phyloP scores from a whole-genome alignment of 805 yeast genomes.

The Candida wancherniae region DNA sequence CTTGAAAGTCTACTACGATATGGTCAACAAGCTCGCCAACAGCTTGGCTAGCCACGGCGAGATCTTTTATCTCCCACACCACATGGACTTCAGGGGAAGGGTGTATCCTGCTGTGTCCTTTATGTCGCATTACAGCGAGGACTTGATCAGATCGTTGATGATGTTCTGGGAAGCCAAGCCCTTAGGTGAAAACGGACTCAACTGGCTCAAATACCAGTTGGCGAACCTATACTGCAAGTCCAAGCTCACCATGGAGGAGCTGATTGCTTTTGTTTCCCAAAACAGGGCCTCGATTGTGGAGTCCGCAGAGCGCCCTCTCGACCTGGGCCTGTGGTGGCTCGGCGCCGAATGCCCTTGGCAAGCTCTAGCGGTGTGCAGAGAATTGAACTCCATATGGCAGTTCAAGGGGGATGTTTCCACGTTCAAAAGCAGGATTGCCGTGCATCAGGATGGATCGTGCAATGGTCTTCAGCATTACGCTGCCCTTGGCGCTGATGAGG shows the following conservation, averaged over 20 bases:
- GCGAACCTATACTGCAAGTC: slow-evolving; percentile 31
- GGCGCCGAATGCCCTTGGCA: slow-evolving; percentile 39
- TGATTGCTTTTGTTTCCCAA: slow-evolving; percentile 23
- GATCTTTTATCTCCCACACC: slow-evolving; percentile 33
- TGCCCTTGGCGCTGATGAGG: slow-evolving; percentile 34
- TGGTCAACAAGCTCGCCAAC: slow-evolving; percentile 20
- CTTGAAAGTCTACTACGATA: slow-evolving; percentile 14
- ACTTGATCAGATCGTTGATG: slow-evolving; percentile 28
- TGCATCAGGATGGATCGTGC: slow-evolving; percentile 43
- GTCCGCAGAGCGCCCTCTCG: slow-evolving; percentile 27
- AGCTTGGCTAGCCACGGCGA: slow-evolving; percentile 31
- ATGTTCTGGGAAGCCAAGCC: slow-evolving; percentile 36
- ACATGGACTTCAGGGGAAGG: slow-evolving; percentile 38
- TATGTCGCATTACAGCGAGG: slow-evolving; percentile 34
- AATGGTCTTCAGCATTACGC: slow-evolving; percentile 46
- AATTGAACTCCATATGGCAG: slow-evolving; percentile 20
- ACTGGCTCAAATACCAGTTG: slow-evolving; percentile 38
- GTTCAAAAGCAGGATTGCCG: slow-evolving; percentile 28
- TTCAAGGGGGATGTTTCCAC: slow-evolving; percentile 15
- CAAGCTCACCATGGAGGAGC: slow-evolving; percentile 22
- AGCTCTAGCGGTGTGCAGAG: slow-evolving; percentile 31
- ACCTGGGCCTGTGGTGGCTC: slow-evolving; percentile 31
- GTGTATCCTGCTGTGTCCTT: slow-evolving; percentile 36
- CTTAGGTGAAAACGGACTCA: slow-evolving; percentile 30
- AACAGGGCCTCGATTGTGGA: slow-evolving; percentile 20